A percentile compares a stretch with the other conserved stretches of the same genome.
These are phyloP conservation scores for Colletotrichum simmondsii DNA, from an alignment of 2,329 filamentous ascomycete species.

Conservation along the genomic window DNA sequence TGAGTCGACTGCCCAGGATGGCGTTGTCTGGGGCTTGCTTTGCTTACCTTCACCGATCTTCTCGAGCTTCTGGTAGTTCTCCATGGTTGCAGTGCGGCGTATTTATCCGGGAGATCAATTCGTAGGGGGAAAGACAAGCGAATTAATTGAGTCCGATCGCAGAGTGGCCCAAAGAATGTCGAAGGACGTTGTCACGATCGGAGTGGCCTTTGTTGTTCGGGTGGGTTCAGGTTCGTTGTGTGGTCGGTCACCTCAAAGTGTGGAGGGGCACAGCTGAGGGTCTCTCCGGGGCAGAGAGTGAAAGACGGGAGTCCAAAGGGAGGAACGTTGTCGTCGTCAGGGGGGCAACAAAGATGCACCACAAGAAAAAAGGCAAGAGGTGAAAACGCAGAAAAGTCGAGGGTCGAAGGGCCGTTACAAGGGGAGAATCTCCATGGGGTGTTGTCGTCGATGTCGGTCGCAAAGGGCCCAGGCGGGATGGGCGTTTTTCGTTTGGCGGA, in stretches of 20 bases:
- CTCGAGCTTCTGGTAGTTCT: slow-evolving; percentile 96
- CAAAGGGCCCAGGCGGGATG: slow-evolving; percentile 28
- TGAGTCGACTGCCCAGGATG: neutral
- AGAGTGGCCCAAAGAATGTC: neutral
- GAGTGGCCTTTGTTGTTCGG: slow-evolving; percentile 19
- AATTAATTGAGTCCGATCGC: slow-evolving; percentile 1
- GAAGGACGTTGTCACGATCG: slow-evolving; percentile 5
- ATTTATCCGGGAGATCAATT: slow-evolving; percentile 1
- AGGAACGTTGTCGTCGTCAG: neutral
- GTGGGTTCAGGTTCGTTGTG: slow-evolving; percentile 11
- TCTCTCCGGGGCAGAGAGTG: slow-evolving; percentile 10
- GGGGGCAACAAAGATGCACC: slow-evolving; percentile 9
- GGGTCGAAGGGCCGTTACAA: slow-evolving; percentile 23
- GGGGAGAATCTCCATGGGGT: slow-evolving; percentile 17
- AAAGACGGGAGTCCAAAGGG: neutral
- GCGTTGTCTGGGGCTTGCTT: slow-evolving; percentile 40
- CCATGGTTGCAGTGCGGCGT: slow-evolving; percentile 65
- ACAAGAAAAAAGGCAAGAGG: neutral
- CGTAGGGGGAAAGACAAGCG: neutral
- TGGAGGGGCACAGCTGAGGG: slow-evolving; percentile 27
- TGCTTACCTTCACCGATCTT: slow-evolving; percentile 92
- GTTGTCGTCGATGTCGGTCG: slow-evolving; percentile 21
- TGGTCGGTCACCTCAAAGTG: slow-evolving; percentile 25
- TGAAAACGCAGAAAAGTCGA: slow-evolving; percentile 21
- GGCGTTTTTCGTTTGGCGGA: slow-evolving; percentile 25